Evolutionary conservation across 495 filamentous ascomycete species (phyloP), one percentile per base, ranked within the genome.

Genomic region (Stereocaulon alpinum): DNA sequence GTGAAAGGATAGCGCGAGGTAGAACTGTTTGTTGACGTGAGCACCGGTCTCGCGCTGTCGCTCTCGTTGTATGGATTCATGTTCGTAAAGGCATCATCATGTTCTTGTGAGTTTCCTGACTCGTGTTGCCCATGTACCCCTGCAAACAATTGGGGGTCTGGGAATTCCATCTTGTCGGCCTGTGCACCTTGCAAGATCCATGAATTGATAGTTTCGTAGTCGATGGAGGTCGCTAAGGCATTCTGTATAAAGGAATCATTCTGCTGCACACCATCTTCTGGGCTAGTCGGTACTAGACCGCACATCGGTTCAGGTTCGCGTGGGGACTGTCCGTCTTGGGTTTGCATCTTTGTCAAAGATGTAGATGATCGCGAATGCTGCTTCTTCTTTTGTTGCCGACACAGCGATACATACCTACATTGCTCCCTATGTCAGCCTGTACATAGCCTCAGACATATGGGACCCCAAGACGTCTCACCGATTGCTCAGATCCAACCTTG

Each of bases 311-410:
- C 18, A 27, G 52, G 34, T 17, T 42, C 37, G 24, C 20, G 37
- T 40, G 24, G 37, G 34, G 12, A 17, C 29, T 22, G 11, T 4
- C 4, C 17, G 15, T 29, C 49, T 41, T 27, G 7, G 18, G 30
- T 27, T 15, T 55, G 52, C 18, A 40, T 41, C 10, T 17, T 17
- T 18, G 52, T 40, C 22, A 34, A 55, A 17, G 34, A 41, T n/a
- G 34, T 6, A 4, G 49, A 52, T 4, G 7, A 22, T 55, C 18
- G 52, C 7, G 52, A 6, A 15, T 24, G 24, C 24, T 40, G 52
- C 52, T 42, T 55, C 10, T 55, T 55, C 52, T 42, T 55, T 24
- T 55, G 3, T n/a, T 42, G 37, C 24, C 52, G 52, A 55, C 11
- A 27, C 20, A 55, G 52, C 9, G 52, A 55, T 12, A 55, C 52